phyloP scores from a whole-genome alignment of 2,329 filamentous ascomycete species.

The Stagonosporopsis rhizophila region DNA sequence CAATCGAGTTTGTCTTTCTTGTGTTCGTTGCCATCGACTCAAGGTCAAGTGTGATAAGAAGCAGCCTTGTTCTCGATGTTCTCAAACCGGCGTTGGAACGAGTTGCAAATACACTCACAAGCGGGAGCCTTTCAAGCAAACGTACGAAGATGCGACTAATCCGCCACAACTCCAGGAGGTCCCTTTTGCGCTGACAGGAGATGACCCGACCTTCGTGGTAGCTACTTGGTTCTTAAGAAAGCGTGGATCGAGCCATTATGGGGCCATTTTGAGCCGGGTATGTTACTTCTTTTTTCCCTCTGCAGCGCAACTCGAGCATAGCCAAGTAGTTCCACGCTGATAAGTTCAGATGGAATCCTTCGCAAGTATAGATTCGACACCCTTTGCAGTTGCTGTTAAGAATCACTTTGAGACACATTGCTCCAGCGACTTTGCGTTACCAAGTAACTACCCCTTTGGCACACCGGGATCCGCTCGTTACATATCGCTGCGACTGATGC shows the following conservation, averaged over 20 bases:
- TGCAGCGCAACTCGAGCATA: too few relatives aligned
- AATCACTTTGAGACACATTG: slow-evolving; percentile 22
- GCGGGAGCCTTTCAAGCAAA: background rate
- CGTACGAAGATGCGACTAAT: background rate
- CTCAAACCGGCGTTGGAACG: slow-evolving; percentile 17
- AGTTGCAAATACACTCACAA: slow-evolving; percentile 28
- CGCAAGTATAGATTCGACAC: slow-evolving; percentile 8
- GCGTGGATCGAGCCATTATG: slow-evolving; percentile 26
- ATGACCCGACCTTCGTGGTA: slow-evolving; percentile 27
- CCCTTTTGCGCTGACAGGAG: slow-evolving; percentile 16
- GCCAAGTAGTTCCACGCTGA: background rate
- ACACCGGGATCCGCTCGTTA: slow-evolving; percentile 22
- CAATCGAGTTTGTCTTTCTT: slow-evolving; percentile 28
- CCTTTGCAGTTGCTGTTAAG: slow-evolving; percentile 23
- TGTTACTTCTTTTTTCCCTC: background rate
- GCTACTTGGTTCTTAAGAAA: slow-evolving; percentile 30
- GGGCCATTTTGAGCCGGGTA: slow-evolving; percentile 23
- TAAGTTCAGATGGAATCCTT: slow-evolving; percentile 23
- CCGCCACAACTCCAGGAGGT: background rate
- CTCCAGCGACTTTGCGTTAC: slow-evolving; percentile 27
- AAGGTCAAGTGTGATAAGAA: slow-evolving; percentile 34
- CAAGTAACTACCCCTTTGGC: slow-evolving; percentile 33
- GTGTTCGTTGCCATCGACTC: slow-evolving; percentile 31
- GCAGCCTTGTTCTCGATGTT: slow-evolving; percentile 28
- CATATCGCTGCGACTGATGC: slow-evolving; percentile 17